phyloP scores from a whole-genome alignment of 495 filamentous ascomycete genomes.

The Chaetomium cochliodes region DNA sequence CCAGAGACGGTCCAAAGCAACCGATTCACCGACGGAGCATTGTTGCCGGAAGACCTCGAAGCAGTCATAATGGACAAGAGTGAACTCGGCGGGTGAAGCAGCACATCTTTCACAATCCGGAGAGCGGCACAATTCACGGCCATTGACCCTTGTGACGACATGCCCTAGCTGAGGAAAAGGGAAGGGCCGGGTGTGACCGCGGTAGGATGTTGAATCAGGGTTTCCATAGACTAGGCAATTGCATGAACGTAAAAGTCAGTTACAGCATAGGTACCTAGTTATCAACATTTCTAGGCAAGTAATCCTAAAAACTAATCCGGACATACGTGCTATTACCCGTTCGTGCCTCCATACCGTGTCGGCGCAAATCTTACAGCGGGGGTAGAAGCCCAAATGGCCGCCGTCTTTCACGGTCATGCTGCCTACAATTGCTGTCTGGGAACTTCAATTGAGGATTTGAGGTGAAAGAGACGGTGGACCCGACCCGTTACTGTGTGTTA shows the following conservation, averaged over 20 bases:
- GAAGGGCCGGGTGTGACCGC: not conserved
- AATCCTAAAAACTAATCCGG: too few relatives aligned
- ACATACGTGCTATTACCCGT: constrained; percentile 8
- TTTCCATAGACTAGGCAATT: constrained; percentile 3
- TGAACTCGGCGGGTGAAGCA: constrained; percentile 3
- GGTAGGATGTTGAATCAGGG: constrained; percentile 2
- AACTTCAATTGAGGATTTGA: too few relatives aligned
- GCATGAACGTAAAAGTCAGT: not conserved
- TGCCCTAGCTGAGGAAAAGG: not conserved
- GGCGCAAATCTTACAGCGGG: constrained; percentile 7
- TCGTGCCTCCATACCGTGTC: not conserved
- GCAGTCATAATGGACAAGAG: constrained; percentile 2
- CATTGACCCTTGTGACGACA: constrained; percentile 7
- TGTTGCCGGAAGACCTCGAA: constrained; percentile 5
- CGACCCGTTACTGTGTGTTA: too few relatives aligned
- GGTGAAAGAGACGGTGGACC: too few relatives aligned
- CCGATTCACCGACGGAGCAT: not conserved
- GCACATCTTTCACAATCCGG: constrained; percentile 1
- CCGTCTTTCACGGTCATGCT: not conserved
- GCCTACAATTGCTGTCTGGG: not conserved
- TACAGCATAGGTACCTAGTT: too few relatives aligned
- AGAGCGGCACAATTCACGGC: not conserved
- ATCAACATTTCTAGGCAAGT: too few relatives aligned
- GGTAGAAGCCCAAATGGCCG: not conserved
- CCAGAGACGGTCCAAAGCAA: constrained; percentile 24